Conservation (phyloP, 352 stramenopile species). For the Pythium brassicae region DNA sequence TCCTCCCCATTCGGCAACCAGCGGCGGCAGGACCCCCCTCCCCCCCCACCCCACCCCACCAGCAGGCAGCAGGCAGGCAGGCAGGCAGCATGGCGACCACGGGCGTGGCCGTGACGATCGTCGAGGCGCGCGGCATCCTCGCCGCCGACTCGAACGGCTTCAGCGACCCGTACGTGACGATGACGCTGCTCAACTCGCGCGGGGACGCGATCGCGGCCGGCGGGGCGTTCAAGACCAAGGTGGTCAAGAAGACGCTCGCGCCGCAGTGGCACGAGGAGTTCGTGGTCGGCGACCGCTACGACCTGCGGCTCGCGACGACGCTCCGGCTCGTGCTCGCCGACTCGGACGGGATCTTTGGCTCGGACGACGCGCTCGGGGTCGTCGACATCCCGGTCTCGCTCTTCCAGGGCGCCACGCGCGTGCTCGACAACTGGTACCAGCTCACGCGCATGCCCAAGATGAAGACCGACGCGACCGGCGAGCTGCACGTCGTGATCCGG, state of each 20-base stretch:
- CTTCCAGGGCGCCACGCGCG: slow-evolving; percentile 20
- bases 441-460: slow-evolving; percentile 44
- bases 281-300: slow-evolving; percentile 38
- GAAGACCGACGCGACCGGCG: slow-evolving; percentile 47
- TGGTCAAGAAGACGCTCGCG: slow-evolving; percentile 41
- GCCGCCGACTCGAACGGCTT: slow-evolving; percentile 63
- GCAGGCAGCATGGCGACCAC: slow-evolving; percentile 11
- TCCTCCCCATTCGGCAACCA: slow-evolving; percentile 2
- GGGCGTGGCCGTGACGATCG: slow-evolving; percentile 40
- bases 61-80: background rate
- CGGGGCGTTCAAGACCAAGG: slow-evolving; percentile 40
- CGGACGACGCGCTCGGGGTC: slow-evolving; percentile 59
- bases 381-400: slow-evolving; percentile 63
- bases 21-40: background rate
- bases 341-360: slow-evolving; percentile 63
- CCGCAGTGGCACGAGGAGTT: slow-evolving; percentile 50
- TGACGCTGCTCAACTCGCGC: slow-evolving; percentile 49
- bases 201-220: slow-evolving; percentile 32
- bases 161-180: slow-evolving; percentile 66
- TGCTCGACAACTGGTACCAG: slow-evolving; percentile 41
- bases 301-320: slow-evolving; percentile 57
- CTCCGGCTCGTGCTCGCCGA: slow-evolving; percentile 55
- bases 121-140: slow-evolving; percentile 53
- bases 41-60: background rate
- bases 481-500: slow-evolving; percentile 39